These are phyloP conservation scores for Casuarina equisetifolia DNA, from an alignment of 306 rosid genomes.

Conservation along the genomic window DNA sequence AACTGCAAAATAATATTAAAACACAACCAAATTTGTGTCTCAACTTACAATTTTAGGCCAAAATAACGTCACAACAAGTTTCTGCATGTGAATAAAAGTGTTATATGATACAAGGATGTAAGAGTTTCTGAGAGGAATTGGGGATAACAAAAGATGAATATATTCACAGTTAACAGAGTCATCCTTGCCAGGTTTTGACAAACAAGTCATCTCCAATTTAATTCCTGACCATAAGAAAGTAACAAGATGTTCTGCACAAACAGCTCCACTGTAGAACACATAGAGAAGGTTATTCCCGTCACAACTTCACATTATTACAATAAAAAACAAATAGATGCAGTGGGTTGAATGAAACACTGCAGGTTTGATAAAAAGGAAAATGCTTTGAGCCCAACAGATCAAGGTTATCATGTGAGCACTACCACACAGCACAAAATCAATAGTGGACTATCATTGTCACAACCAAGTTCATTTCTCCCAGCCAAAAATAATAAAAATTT, in stretches of 20 bases:
- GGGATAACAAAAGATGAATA: background rate
- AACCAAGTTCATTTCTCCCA: background rate
- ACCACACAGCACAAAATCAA: conserved; percentile 10
- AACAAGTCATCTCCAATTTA: background rate
- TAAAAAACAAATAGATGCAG: background rate
- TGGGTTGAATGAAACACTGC: background rate
- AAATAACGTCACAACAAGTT: background rate
- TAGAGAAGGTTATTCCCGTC: background rate
- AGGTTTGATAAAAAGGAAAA: background rate
- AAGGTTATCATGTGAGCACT: background rate
- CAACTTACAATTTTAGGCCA: background rate
- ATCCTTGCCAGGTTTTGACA: background rate
- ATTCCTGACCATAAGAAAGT: background rate
- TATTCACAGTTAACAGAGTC: background rate
- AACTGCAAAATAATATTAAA: background rate
- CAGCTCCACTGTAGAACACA: background rate
- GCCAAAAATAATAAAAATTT: background rate
- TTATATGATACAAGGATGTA: background rate
- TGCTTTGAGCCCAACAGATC: background rate
- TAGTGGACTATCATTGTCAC: background rate
- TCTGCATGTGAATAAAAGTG: background rate
- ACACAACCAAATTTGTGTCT: background rate
- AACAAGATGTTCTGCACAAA: background rate
- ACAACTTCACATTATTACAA: background rate
- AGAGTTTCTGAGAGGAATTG: background rate